Percentiles rank a stretch among this genome's conserved stretches.
phyloP scores from a whole-genome alignment of 495 filamentous ascomycete species.

The Niebla homalea region DNA sequence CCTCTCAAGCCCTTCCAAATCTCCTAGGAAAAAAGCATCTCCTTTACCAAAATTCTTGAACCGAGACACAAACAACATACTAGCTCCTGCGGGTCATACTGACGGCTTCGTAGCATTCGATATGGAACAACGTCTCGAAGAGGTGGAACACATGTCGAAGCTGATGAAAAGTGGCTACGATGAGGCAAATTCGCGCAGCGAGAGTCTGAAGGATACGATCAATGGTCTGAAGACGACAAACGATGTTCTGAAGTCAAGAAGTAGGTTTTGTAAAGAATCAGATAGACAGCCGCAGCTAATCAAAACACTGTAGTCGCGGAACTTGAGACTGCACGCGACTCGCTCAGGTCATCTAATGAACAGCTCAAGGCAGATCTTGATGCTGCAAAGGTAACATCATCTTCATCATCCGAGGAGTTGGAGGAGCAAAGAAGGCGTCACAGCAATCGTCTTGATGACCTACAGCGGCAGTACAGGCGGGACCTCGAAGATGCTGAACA shows the following conservation, averaged over 20 bases:
- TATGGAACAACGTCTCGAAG: slow-evolving; percentile 48
- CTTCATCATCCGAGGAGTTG: slow-evolving; percentile 30
- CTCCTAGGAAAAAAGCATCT: slow-evolving; percentile 21
- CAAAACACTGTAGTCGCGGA: slow-evolving; percentile 41
- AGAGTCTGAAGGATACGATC: slow-evolving; percentile 52
- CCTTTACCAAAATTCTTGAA: slow-evolving; percentile 43
- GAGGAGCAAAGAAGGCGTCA: slow-evolving; percentile 35
- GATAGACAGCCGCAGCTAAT: neutral
- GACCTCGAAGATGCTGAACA: slow-evolving; percentile 33
- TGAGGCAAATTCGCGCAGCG: slow-evolving; percentile 44
- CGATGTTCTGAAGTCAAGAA: slow-evolving; percentile 54
- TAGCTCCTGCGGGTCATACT: slow-evolving; percentile 14
- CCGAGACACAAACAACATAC: slow-evolving; percentile 47
- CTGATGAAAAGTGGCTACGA: slow-evolving; percentile 49
- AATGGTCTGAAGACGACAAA: slow-evolving; percentile 54
- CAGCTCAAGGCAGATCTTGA: slow-evolving; percentile 47
- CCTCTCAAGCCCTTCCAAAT: slow-evolving; percentile 23
- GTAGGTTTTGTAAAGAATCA: slow-evolving; percentile 34
- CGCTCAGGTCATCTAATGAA: slow-evolving; percentile 42
- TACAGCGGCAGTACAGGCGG: slow-evolving; percentile 33
- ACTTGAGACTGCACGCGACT: slow-evolving; percentile 46
- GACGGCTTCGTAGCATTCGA: slow-evolving; percentile 52
- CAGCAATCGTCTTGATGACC: slow-evolving; percentile 45
- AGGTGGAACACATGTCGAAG: slow-evolving; percentile 50
- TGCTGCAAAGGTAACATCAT: slow-evolving; percentile 35